Evolutionary conservation across 2,329 filamentous ascomycete species (phyloP).

Genomic region (Botryosphaeria dothidea): DNA sequence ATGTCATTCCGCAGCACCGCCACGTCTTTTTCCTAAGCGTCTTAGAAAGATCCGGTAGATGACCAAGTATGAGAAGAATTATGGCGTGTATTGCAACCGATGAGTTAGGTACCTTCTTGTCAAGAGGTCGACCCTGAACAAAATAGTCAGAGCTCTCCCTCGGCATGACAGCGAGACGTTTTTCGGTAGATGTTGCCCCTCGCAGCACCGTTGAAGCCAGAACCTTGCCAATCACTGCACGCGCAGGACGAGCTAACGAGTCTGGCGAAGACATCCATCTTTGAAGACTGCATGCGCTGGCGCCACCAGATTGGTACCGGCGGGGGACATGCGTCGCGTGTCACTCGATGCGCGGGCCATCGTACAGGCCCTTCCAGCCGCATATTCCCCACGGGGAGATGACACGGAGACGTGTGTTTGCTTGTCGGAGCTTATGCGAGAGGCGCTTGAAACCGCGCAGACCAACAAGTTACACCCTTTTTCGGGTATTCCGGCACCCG

Average conservation of each 20-base stretch:
- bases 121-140: not conserved
- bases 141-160: not conserved
- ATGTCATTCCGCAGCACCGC: not conserved
- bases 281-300: not conserved
- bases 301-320: not conserved
- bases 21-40: not conserved
- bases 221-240: not conserved
- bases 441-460: no score
- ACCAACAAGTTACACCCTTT: not conserved
- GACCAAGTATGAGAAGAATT: not conserved
- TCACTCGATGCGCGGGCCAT: not conserved
- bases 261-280: not conserved
- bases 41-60: not conserved
- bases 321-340: not conserved
- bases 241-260: not conserved
- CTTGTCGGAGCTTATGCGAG: not conserved
- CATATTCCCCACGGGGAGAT: slow-evolving; percentile 4
- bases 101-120: no score
- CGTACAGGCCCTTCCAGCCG: not conserved
- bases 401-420: no score
- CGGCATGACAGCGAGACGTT: not conserved
- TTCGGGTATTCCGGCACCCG: not conserved
- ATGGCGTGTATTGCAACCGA: no score
- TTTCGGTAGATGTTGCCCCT: no score
- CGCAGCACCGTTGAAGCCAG: no score